Evolutionary conservation across 208 protist species (phyloP).

Genomic region (Wallacemonas collosoma): DNA sequence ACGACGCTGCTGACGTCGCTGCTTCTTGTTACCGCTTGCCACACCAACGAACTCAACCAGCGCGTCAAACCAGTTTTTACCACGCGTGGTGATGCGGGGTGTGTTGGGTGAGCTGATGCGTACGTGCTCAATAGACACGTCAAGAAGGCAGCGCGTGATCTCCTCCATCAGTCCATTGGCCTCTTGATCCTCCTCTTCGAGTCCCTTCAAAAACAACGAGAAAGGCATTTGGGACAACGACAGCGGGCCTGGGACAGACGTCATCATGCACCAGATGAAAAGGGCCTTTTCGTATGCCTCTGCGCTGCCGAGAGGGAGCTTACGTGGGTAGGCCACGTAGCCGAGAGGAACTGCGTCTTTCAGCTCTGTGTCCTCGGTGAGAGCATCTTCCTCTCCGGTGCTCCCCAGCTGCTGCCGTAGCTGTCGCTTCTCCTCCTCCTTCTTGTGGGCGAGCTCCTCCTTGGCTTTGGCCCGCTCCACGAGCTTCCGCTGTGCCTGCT

Average conservation of each 20-base stretch:
- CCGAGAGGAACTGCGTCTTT: conserved; percentile 36
- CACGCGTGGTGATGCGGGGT: conserved; percentile 53
- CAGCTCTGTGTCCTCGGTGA: conserved; percentile 54
- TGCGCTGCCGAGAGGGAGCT: conserved; percentile 37
- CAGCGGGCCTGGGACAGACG: conserved; percentile 61
- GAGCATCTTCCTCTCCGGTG: conserved; percentile 29
- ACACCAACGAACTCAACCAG: conserved; percentile 79
- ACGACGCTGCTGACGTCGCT: conserved; percentile 39
- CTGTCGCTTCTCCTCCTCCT: conserved; percentile 63
- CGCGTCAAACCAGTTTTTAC: conserved; percentile 80
- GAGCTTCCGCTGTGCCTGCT: conserved; percentile 49
- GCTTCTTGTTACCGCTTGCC: conserved; percentile 76
- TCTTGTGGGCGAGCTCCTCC: conserved; percentile 54
- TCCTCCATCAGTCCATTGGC: conserved; percentile 87
- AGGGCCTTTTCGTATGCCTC: conserved; percentile 72
- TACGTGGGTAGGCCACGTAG: conserved; percentile 54
- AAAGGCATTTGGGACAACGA: conserved; percentile 84
- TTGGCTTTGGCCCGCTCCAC: conserved; percentile 46
- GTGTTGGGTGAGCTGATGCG: conserved; percentile 44
- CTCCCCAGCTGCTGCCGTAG: conserved; percentile 50
- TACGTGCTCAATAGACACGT: conserved; percentile 55
- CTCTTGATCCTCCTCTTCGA: conserved; percentile 59
- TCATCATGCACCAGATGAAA: conserved; percentile 77
- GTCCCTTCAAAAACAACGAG: conserved; percentile 64
- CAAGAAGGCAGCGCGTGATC: conserved; percentile 55